Evolutionary conservation across 805 yeast genomes (phyloP).

Genomic region (Candida sonorensis): DNA sequence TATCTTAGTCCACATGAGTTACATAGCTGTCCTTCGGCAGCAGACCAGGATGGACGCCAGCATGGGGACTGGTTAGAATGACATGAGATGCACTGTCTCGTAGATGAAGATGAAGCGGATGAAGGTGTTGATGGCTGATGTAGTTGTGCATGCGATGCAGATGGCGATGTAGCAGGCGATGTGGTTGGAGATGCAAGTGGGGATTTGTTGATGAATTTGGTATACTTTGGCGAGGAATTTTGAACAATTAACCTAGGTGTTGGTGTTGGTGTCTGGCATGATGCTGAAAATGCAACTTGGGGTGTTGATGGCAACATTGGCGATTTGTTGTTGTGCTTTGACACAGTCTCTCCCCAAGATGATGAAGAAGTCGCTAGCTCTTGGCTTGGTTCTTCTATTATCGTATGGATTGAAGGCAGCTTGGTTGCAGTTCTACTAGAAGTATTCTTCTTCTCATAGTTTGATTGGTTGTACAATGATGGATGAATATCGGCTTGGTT

Average conservation of each 20-base stretch:
- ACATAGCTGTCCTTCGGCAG: conserved; percentile 88
- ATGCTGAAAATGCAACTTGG: no score
- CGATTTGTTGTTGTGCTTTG: background rate
- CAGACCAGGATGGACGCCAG: conserved; percentile 98
- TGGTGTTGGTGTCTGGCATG: background rate
- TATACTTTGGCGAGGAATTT: no score
- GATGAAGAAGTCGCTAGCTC: conserved; percentile 1
- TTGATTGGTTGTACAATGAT: no score
- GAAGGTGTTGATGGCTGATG: conserved; percentile 4
- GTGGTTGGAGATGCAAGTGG: conserved; percentile 4
- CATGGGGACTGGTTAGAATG: conserved; percentile 90
- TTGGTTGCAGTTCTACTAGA: background rate
- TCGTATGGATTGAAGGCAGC: background rate
- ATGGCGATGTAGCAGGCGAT: background rate
- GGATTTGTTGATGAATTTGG: conserved; percentile 9
- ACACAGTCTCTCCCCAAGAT: conserved; percentile 1
- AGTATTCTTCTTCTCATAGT: no score
- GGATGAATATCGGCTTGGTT: conserved; percentile 16
- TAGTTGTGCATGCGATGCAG: background rate
- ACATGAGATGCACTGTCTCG: conserved; percentile 80
- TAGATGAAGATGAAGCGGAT: conserved; percentile 7
- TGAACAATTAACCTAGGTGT: background rate
- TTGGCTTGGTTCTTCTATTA: no score
- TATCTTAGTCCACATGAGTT: conserved; percentile 93
- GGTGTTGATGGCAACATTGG: conserved; percentile 8